Evolutionary conservation across 2,329 filamentous ascomycete species (phyloP).

Genomic region (Chaetomium strumarium): DNA sequence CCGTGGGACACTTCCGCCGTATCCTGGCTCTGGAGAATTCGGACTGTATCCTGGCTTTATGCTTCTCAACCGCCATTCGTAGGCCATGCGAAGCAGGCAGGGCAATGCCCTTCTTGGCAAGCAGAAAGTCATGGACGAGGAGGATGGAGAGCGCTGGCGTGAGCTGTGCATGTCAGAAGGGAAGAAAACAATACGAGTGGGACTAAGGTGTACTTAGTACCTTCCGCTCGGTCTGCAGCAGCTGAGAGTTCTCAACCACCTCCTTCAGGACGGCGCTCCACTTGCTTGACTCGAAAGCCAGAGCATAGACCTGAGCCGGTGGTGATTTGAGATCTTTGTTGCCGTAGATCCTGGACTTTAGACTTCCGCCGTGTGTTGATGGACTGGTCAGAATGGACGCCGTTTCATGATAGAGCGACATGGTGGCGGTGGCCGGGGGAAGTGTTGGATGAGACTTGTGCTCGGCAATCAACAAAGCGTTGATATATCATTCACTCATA

Average conservation of each 20-base stretch:
- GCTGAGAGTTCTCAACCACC: conserved; percentile 73
- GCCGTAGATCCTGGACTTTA: conserved; percentile 79
- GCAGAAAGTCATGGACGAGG: conserved; percentile 77
- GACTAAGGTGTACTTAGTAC: conserved; percentile 42
- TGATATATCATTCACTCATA: too few relatives aligned
- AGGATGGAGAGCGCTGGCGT: conserved; percentile 74
- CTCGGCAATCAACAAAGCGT: not conserved
- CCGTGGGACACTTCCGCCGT: conserved; percentile 59
- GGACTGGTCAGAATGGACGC: conserved; percentile 64
- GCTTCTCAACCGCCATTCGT: conserved; percentile 65
- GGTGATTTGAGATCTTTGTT: conserved; percentile 70
- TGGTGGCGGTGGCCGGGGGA: conserved; percentile 32
- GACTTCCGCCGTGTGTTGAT: conserved; percentile 64
- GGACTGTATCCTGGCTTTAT: conserved; percentile 73
- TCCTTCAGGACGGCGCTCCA: conserved; percentile 84
- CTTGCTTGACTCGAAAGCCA: conserved; percentile 82
- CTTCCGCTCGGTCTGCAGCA: conserved; percentile 79
- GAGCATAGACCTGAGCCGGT: conserved; percentile 76
- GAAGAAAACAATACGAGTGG: conserved; percentile 1
- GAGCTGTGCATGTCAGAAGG: conserved; percentile 49
- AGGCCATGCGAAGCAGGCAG: conserved; percentile 75
- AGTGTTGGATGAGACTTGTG: not conserved
- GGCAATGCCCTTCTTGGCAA: conserved; percentile 76
- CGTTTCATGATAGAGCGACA: conserved; percentile 95
- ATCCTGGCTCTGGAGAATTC: conserved; percentile 79